Evolutionary conservation across 2,329 filamentous ascomycete genomes (phyloP).

Genomic region (Xylariaceae sp.): DNA sequence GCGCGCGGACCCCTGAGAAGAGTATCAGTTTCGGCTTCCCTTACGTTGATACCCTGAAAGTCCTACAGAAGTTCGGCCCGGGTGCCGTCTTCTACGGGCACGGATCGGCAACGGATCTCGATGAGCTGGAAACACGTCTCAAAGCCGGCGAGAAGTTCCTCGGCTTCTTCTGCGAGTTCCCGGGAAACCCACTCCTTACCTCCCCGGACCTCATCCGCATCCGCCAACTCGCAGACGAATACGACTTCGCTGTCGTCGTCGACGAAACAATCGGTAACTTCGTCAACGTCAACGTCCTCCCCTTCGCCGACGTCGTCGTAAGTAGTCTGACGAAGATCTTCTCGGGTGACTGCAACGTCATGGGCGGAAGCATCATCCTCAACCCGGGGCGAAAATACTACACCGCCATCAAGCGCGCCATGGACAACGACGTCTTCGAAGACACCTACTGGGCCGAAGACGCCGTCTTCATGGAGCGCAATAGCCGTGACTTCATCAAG

Average conservation of each 20-base stretch:
- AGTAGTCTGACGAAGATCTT: constrained; percentile 97
- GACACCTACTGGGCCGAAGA: constrained; percentile 95
- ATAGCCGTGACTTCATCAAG: constrained; percentile 83
- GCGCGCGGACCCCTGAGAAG: constrained; percentile 57
- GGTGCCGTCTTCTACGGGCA: constrained; percentile 85
- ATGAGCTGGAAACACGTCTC: constrained; percentile 72
- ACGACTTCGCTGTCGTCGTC: constrained; percentile 83
- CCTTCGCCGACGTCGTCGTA: constrained; percentile 83
- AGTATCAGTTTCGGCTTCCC: constrained; percentile 96
- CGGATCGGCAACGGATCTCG: constrained; percentile 69
- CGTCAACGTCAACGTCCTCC: constrained; percentile 89
- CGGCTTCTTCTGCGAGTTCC: constrained; percentile 90
- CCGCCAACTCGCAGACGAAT: constrained; percentile 69
- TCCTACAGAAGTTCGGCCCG: constrained; percentile 88
- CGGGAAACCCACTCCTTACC: constrained; percentile 81
- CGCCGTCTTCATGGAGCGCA: constrained; percentile 88
- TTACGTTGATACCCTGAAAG: constrained; percentile 94
- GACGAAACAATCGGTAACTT: constrained; percentile 98
- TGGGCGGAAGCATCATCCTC: constrained; percentile 73
- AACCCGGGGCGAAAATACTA: constrained; percentile 69
- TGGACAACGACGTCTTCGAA: constrained; percentile 61
- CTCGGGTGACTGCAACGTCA: constrained; percentile 95
- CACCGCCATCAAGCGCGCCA: constrained; percentile 57
- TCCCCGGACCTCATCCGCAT: constrained; percentile 84
- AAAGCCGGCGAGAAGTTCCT: constrained; percentile 69